phyloP scores from a whole-genome alignment of 1,284 basidiomycete species.

The Phlebopus sp. region DNA sequence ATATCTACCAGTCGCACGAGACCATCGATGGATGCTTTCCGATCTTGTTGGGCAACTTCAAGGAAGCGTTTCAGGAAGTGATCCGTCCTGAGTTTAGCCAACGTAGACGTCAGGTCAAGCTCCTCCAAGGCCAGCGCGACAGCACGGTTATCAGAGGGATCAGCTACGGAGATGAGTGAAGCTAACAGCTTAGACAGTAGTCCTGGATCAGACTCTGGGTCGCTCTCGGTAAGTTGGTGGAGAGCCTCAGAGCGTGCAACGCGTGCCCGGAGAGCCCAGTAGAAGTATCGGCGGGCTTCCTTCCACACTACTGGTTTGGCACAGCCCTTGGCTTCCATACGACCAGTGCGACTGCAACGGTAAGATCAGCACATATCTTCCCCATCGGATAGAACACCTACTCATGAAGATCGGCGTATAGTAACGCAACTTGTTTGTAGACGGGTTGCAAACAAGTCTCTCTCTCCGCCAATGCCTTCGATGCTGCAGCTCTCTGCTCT shows the following conservation, averaged over 20 bases:
- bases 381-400: slow-evolving; percentile 40
- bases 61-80: slow-evolving; percentile 60
- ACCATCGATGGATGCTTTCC: slow-evolving; percentile 67
- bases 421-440: slow-evolving; percentile 90
- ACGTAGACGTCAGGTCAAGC: slow-evolving; percentile 59
- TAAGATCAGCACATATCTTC: slow-evolving; percentile 12
- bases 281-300: slow-evolving; percentile 89
- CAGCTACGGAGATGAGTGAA: slow-evolving; percentile 54
- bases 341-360: slow-evolving; percentile 75
- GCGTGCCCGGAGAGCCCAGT: slow-evolving; percentile 88
- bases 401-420: slow-evolving; percentile 98
- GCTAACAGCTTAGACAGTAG: slow-evolving; percentile 59
- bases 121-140: slow-evolving; percentile 63
- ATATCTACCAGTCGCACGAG: slow-evolving; percentile 66
- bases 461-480: slow-evolving; percentile 68
- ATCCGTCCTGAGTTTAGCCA: slow-evolving; percentile 63
- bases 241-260: slow-evolving; percentile 66
- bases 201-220: slow-evolving; percentile 59
- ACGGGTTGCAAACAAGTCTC: slow-evolving; percentile 86
- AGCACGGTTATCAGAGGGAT: slow-evolving; percentile 50
- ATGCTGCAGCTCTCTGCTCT: slow-evolving; percentile 72
- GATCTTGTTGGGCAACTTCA: slow-evolving; percentile 62
- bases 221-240: slow-evolving; percentile 55
- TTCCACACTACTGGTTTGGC: slow-evolving; percentile 84
- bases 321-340: slow-evolving; percentile 98